phyloP scores from a whole-genome alignment of 2,329 filamentous ascomycete species.

The Whalleya microplaca region DNA sequence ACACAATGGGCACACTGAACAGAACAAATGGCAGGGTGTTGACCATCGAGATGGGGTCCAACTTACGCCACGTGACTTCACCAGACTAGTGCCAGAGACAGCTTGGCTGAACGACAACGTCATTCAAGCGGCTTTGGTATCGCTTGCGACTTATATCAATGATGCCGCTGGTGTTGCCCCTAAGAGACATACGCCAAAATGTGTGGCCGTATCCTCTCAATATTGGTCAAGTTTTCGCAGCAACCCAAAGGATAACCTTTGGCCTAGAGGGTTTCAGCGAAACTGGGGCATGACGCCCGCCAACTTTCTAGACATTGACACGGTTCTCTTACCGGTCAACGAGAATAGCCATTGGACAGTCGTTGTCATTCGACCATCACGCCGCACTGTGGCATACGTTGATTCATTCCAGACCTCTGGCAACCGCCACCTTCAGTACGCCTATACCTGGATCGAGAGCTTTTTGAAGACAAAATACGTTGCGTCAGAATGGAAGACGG shows the following conservation, averaged over 20 bases:
- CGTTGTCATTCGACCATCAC: conserved; percentile 65
- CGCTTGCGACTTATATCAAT: conserved; percentile 64
- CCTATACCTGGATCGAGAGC: conserved; percentile 59
- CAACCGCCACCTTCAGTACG: conserved; percentile 44
- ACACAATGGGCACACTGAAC: conserved; percentile 2
- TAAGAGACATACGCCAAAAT: conserved; percentile 58
- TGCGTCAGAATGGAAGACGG: conserved; percentile 62
- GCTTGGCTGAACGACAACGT: conserved; percentile 80
- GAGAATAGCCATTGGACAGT: conserved; percentile 71
- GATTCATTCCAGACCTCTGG: conserved; percentile 63
- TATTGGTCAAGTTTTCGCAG: conserved; percentile 63
- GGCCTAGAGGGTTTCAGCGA: conserved; percentile 38
- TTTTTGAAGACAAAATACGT: conserved; percentile 59
- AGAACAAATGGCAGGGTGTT: conserved; percentile 28
- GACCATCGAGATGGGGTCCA: conserved; percentile 51
- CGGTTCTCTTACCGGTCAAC: conserved; percentile 72
- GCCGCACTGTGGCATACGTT: conserved; percentile 66
- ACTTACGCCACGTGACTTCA: conserved; percentile 63
- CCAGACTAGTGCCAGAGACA: conserved; percentile 58
- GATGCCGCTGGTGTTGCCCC: conserved; percentile 54
- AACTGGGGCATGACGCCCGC: conserved; percentile 58
- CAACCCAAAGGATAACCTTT: conserved; percentile 57
- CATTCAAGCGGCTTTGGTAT: conserved; percentile 67
- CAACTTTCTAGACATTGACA: conserved; percentile 67
- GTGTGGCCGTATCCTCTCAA: conserved; percentile 66